Evolutionary conservation across 305 asterid genomes (phyloP).

Genomic region (Fraxinus ornus): DNA sequence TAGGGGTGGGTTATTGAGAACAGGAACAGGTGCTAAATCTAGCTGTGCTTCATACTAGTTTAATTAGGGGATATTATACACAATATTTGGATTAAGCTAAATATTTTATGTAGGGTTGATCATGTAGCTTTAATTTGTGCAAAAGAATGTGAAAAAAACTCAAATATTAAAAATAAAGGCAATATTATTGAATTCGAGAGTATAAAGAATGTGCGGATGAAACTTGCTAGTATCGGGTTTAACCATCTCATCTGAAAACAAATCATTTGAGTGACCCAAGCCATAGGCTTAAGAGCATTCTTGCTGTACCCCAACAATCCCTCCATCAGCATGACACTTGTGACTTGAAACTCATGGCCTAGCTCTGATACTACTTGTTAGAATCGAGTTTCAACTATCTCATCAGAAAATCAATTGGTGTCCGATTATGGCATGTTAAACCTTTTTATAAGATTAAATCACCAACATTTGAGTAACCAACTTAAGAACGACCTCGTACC

Average conservation of each 20-base stretch:
- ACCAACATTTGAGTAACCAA: not conserved
- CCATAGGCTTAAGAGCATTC: not conserved
- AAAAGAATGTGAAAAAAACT: conserved; percentile 9
- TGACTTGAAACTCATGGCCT: not conserved
- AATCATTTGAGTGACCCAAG: not conserved
- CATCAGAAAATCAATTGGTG: not conserved
- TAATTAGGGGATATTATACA: conserved; percentile 21
- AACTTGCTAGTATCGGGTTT: not conserved
- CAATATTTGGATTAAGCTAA: not conserved
- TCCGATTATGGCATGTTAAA: not conserved
- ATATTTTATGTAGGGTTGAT: conserved; percentile 26
- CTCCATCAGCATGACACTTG: not conserved
- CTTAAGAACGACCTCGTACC: not conserved
- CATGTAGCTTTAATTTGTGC: not conserved
- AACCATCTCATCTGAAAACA: too few species aligned
- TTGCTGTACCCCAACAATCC: not conserved
- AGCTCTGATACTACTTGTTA: not conserved
- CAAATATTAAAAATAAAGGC: conserved; percentile 9
- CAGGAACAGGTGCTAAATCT: conserved; percentile 76
- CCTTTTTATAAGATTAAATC: not conserved
- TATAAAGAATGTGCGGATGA: not conserved
- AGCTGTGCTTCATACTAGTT: conserved; percentile 33
- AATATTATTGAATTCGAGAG: not conserved
- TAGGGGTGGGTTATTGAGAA: conserved; percentile 33
- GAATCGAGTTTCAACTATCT: not conserved